Base-by-base conservation (phyloP, 2,329 filamentous ascomycete species). In the Fusarium sp. region DNA sequence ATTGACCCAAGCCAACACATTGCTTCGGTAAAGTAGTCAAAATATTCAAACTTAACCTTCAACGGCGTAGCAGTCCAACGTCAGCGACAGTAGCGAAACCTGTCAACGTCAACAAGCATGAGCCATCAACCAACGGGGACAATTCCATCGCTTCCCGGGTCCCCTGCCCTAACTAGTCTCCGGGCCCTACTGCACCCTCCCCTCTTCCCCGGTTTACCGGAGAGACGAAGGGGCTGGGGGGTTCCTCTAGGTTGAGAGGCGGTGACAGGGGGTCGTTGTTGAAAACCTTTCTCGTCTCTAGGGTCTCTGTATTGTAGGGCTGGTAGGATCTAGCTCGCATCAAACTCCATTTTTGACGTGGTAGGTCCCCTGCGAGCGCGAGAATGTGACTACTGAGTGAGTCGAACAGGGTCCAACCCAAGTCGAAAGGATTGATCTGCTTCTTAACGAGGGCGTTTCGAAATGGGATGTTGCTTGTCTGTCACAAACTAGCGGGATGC, bases 161-260 rank as follows among this genome's bases (percentile, higher is more conserved):
- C 28, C 14, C 38, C 38, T 18, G 28, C 39, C 11, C 18, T 40
- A 20, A 14, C 53, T 52, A 65, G 44, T 38, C 60, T 46, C 61
- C 66, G 66, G 63, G 67, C 50, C 53, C 67, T 70, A 70, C 67
- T 70, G 67, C 67, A 60, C 39, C 24, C 22, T 61, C 61, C 51
- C 51, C 66, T 62, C 55, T 69, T 69, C 58, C 65, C 65, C 48
- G 56, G 56, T 34, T 54, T 59, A 34, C 46, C 44, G 42, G 48
- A 24, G 33, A 31, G 43, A 28, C 43, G 40, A 36, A 44, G 26
- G 34, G 46, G 34, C 39, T 28, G 48, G 50, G 62, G 58, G 55
- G 64, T 57, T 38, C 62, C 62, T 62, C 17, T 28, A 39, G 45
- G 54, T 45, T 36, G 56, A 66, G 63, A 56, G 52, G 63, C 63